Percentiles rank a stretch among this genome's conserved stretches.
phyloP scores from a whole-genome alignment of 73 alveolate species.

The Paraurostyla sp. region DNA sequence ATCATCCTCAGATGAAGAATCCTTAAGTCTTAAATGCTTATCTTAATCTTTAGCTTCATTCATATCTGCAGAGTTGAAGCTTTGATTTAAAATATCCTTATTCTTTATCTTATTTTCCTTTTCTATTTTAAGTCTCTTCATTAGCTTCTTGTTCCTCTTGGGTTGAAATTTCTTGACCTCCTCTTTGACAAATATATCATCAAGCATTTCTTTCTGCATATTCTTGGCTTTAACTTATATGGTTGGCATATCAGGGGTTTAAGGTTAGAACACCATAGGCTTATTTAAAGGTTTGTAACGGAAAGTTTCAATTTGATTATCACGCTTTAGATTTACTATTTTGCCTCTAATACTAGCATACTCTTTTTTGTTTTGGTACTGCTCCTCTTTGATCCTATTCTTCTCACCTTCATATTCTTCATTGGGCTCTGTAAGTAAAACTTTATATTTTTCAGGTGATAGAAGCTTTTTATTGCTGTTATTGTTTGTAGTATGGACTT shows the following conservation, averaged over 20 bases:
- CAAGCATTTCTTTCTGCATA: background rate
- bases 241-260: background rate
- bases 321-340: background rate
- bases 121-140: background rate
- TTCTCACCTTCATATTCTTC: constrained; percentile 23
- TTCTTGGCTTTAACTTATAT: constrained; percentile 25
- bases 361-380: background rate
- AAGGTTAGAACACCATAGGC: background rate
- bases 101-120: background rate
- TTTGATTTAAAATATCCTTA: background rate
- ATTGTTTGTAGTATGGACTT: no score
- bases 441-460: background rate
- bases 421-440: no score
- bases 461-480: background rate
- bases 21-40: background rate
- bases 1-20: constrained; percentile 33
- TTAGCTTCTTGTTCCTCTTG: background rate
- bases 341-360: background rate
- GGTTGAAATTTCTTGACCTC: background rate
- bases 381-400: constrained; percentile 27
- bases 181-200: background rate
- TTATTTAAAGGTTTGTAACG: background rate
- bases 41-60: constrained; percentile 15
- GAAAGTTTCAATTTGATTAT: background rate
- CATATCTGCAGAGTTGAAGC: background rate